These are phyloP conservation scores for Saccharomycopsis malanga DNA, from an alignment of 805 yeast species.

Conservation along the genomic window DNA sequence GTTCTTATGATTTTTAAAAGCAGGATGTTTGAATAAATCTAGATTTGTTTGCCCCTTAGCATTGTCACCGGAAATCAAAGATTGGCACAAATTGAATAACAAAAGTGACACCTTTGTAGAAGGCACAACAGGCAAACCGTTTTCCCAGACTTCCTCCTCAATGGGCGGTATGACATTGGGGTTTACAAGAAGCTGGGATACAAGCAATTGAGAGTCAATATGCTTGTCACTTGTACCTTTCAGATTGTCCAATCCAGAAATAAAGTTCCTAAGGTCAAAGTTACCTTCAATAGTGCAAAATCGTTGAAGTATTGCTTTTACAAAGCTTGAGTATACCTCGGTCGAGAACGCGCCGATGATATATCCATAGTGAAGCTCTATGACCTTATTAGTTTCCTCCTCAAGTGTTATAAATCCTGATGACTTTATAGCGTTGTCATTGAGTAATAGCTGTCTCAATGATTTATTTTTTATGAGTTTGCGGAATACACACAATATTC, in stretches of 20 bases:
- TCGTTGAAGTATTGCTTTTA: neutral
- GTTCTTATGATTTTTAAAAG: constrained; percentile 1
- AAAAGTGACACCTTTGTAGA: constrained; percentile 9
- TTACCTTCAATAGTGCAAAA: neutral
- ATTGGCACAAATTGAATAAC: constrained; percentile 4
- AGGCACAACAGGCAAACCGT: constrained; percentile 15
- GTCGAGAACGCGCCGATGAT: neutral
- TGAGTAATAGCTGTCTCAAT: neutral
- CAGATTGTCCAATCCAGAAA: no score
- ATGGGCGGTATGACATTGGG: neutral
- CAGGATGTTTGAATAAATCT: constrained; percentile 2
- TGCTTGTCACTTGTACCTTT: no score
- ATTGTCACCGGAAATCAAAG: neutral
- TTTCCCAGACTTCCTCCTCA: constrained; percentile 20
- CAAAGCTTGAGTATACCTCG: neutral
- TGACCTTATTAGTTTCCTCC: neutral
- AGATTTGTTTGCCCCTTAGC: neutral
- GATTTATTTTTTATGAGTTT: neutral
- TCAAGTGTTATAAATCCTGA: no score
- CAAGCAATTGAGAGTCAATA: neutral
- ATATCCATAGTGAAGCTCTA: neutral
- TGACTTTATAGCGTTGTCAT: neutral
- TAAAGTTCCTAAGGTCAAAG: neutral
- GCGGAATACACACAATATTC: neutral
- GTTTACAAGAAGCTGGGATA: neutral